A percentile compares a stretch with the other conserved stretches of the same genome.
phyloP scores from a whole-genome alignment of 2,329 filamentous ascomycete species.

The Colletotrichum ledebouriae region DNA sequence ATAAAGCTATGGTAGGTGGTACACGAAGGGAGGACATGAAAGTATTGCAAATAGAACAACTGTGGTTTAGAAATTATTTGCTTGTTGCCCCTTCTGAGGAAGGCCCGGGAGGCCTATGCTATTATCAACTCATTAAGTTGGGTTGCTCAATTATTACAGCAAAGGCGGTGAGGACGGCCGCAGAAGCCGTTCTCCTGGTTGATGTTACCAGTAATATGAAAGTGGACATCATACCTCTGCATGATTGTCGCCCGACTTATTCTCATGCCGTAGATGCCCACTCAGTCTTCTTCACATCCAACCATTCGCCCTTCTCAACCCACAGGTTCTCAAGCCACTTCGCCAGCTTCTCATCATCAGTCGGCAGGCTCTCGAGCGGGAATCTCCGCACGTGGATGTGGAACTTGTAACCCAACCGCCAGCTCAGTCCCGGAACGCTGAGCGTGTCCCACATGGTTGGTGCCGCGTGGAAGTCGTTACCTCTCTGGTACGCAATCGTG shows the following conservation, averaged over 20 bases:
- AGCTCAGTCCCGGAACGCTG: constrained; percentile 56
- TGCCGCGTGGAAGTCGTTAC: constrained; percentile 58
- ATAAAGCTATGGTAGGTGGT: too few species aligned
- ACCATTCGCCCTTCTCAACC: constrained; percentile 66
- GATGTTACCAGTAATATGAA: too few species aligned
- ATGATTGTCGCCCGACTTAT: not conserved
- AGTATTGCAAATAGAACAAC: too few species aligned
- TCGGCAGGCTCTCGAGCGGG: constrained; percentile 61
- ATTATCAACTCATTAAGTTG: too few species aligned
- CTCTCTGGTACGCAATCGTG: constrained; percentile 65
- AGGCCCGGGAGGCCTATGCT: too few species aligned
- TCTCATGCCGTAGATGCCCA: constrained; percentile 49
- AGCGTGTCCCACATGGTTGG: constrained; percentile 68
- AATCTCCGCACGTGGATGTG: constrained; percentile 65
- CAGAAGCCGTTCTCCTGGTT: too few species aligned
- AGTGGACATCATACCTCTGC: too few species aligned
- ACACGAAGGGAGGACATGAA: too few species aligned
- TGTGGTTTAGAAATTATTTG: too few species aligned
- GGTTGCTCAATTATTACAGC: too few species aligned
- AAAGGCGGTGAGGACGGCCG: too few species aligned
- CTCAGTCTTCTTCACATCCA: constrained; percentile 59
- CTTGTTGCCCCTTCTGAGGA: too few species aligned
- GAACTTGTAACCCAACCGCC: constrained; percentile 58
- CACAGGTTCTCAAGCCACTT: constrained; percentile 67
- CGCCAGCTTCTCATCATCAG: constrained; percentile 61